These are phyloP conservation scores for Pilatotrama ljubarskyi DNA, from an alignment of 768 basidiomycete species.

Conservation along the genomic window DNA sequence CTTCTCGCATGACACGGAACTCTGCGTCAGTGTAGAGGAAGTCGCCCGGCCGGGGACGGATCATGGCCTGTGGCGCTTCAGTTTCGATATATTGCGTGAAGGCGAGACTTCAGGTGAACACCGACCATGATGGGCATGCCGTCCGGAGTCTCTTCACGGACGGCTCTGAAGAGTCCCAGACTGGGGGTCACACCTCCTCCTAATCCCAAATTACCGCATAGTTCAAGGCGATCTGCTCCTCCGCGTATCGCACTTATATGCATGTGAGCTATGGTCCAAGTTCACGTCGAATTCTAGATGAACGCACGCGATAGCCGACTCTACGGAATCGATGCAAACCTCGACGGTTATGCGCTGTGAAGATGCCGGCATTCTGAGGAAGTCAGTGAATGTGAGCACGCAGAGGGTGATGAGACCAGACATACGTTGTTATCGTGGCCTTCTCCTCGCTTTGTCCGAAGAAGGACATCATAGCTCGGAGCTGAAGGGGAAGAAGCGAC, in stretches of 20 bases:
- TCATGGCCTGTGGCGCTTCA: slow-evolving; percentile 58
- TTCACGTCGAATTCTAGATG: not conserved
- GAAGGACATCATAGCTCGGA: not conserved
- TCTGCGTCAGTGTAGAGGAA: slow-evolving; percentile 73
- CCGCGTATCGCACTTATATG: slow-evolving; percentile 60
- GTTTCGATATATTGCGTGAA: not conserved
- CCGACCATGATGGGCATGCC: slow-evolving; percentile 67
- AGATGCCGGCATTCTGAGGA: slow-evolving; percentile 1
- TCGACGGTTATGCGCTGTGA: slow-evolving; percentile 23
- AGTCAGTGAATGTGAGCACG: not conserved
- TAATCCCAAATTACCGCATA: slow-evolving; percentile 66
- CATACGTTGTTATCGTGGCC: not conserved
- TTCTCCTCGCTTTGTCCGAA: no score
- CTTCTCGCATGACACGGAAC: slow-evolving; percentile 71
- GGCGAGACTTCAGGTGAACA: not conserved
- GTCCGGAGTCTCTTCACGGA: slow-evolving; percentile 47
- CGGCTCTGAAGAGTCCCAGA: slow-evolving; percentile 64
- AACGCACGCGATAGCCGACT: slow-evolving; percentile 66
- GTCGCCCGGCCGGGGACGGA: slow-evolving; percentile 78
- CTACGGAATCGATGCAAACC: slow-evolving; percentile 74
- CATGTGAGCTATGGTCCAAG: not conserved
- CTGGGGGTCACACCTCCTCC: slow-evolving; percentile 87
- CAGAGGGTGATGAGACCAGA: not conserved
- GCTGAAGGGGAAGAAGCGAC: not conserved
- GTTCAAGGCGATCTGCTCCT: slow-evolving; percentile 75